Conservation (phyloP, 208 protist species). For the Porcisia deanei region DNA sequence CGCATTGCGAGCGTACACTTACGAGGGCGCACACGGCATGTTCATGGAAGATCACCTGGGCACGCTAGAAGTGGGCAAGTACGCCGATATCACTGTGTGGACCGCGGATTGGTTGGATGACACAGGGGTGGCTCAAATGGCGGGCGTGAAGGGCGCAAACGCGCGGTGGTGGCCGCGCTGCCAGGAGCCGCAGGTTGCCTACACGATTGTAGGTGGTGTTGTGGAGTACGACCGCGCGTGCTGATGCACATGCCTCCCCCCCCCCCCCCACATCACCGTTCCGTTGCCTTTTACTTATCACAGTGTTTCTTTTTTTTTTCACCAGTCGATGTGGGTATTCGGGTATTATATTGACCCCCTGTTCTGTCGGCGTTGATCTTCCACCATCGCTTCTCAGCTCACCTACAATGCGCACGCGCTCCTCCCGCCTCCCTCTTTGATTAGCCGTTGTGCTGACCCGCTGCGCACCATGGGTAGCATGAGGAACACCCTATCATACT, state of each 20-base stretch:
- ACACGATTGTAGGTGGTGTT: constrained; percentile 52
- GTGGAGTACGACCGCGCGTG: constrained; percentile 47
- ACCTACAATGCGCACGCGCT: no score
- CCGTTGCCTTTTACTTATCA: no score
- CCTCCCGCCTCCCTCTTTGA: no score
- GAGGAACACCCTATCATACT: no score
- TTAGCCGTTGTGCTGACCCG: no score
- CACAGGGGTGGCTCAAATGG: constrained; percentile 23
- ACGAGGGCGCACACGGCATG: constrained; percentile 51
- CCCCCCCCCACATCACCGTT: not conserved
- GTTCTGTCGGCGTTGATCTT: no score
- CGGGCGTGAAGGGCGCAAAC: constrained; percentile 20
- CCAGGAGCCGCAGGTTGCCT: constrained; percentile 40
- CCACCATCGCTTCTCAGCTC: no score
- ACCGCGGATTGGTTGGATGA: constrained; percentile 48
- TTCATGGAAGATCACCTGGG: constrained; percentile 63
- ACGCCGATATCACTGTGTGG: constrained; percentile 63
- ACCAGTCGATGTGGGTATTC: no score
- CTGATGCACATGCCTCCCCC: not conserved
- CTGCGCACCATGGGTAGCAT: no score
- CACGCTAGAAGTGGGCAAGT: constrained; percentile 60
- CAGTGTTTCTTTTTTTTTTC: no score
- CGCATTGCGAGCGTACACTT: constrained; percentile 57
- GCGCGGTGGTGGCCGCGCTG: constrained; percentile 44
- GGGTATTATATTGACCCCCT: no score